Base-by-base conservation (phyloP, 176 grass and related monocot genomes). In the Aegilops umbellulata region DNA sequence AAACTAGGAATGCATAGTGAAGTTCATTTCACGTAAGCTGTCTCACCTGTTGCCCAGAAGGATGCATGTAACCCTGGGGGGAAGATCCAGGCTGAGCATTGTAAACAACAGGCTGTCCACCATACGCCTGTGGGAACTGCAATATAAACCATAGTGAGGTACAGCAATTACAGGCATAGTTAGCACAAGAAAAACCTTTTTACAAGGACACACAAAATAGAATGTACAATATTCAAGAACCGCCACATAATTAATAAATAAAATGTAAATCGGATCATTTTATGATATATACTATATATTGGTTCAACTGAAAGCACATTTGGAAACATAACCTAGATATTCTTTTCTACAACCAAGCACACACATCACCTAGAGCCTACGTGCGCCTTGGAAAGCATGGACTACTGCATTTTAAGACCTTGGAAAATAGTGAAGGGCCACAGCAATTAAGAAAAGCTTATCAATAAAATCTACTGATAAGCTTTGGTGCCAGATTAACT, bases 41-140 rank as follows among this genome's bases (percentile, higher is more conserved):
- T 63, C 68, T 83, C 77, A 94, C 93, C 88, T 87, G 74, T 26
- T 80, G 79, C 17, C 85, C 82, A 88, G 63, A 60, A 66, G 90
- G 90, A 79, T 89, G 87, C 67, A 94, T 88, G 83, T 92, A 94
- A 76, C 78, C 87, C 79, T 92, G 90, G n/a, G 93, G 88, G 0
- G 85, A 60, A 69, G 74, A 66, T 83, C 87, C 85, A 84, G 90
- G 87, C 74, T 86, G 93, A 86, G 93, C 68, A 83, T 80, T 88
- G 69, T 92, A 94, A 61, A 92, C 47, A 74, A 88, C 61, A 71
- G 90, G 90, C 32, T 94, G 90, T 7, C 79, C 87, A 79, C 90
- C 87, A 80, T 92, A 94, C 26, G 81, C 60, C 47, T 88, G 87
- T 51, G 74, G 85, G 42, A 88, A 89, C 93, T 94, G 88, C 78